Evolutionary conservation across 2,329 filamentous ascomycete genomes (phyloP).

Genomic region (Eutypa lata): DNA sequence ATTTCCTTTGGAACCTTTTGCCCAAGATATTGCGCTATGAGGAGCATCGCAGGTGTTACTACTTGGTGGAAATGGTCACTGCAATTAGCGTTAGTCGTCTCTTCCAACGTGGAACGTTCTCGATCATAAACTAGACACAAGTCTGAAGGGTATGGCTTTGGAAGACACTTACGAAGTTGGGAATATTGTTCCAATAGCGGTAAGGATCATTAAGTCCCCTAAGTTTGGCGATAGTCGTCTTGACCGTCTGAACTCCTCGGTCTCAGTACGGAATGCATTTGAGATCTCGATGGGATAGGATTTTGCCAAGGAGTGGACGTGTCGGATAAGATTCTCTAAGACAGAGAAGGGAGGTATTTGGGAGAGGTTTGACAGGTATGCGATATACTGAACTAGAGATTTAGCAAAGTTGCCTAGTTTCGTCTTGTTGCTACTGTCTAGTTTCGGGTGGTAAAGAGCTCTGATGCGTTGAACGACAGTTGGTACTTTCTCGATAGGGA

Average conservation of each 20-base stretch:
- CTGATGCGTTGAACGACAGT: constrained; percentile 85
- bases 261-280: constrained; percentile 70
- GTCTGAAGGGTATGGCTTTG: neutral
- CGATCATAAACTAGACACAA: neutral
- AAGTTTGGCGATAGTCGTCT: constrained; percentile 51
- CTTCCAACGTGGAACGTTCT: neutral
- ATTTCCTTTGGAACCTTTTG: constrained; percentile 67
- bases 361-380: constrained; percentile 43
- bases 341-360: constrained; percentile 58
- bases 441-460: constrained; percentile 85
- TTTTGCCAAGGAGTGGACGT: constrained; percentile 89
- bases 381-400: constrained; percentile 62
- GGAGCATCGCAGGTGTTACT: constrained; percentile 82
- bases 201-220: constrained; percentile 80
- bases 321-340: constrained; percentile 78
- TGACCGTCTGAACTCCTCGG: constrained; percentile 52
- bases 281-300: constrained; percentile 77
- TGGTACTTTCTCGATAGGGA: constrained; percentile 65
- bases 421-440: constrained; percentile 80
- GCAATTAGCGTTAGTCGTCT: neutral
- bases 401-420: constrained; percentile 69
- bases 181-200: constrained; percentile 79
- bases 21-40: constrained; percentile 80
- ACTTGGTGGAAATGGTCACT: constrained; percentile 92
- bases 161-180: constrained; percentile 63